A percentile compares a stretch with the other conserved stretches of the same genome.
phyloP scores from a whole-genome alignment of 441 rosid genomes.

The Bocquillonia castaneifolia region DNA sequence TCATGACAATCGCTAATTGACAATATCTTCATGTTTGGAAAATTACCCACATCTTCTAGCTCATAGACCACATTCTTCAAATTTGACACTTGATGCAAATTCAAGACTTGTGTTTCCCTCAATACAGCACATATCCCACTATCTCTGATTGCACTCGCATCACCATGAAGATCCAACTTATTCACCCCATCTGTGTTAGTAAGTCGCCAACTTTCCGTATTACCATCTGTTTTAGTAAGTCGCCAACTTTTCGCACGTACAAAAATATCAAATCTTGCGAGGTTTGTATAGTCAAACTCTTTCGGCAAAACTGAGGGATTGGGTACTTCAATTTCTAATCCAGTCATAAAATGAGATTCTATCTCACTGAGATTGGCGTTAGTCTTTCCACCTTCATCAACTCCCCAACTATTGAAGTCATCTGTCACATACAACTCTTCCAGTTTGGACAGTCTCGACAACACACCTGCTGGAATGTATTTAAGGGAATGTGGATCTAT shows the following conservation, averaged over 20 bases:
- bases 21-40: too few species aligned
- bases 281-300: background rate
- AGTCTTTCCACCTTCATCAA: background rate
- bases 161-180: constrained; percentile 3
- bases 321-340: background rate
- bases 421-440: constrained; percentile 2
- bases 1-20: too few species aligned
- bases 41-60: constrained; percentile 2
- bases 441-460: background rate
- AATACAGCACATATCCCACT: background rate
- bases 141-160: background rate
- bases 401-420: background rate
- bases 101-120: background rate
- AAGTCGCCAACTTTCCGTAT: too few species aligned
- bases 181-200: background rate
- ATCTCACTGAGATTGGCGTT: constrained; percentile 6
- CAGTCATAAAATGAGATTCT: background rate
- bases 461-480: background rate
- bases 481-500: too few species aligned
- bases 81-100: background rate
- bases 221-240: too few species aligned
- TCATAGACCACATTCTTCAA: background rate
- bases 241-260: background rate
- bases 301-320: constrained; percentile 2
- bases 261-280: background rate